Percentiles rank a stretch among this genome's conserved stretches.
Evolutionary conservation across 1,284 basidiomycete genomes (phyloP).

Genomic region (Rugosomyces carneus): DNA sequence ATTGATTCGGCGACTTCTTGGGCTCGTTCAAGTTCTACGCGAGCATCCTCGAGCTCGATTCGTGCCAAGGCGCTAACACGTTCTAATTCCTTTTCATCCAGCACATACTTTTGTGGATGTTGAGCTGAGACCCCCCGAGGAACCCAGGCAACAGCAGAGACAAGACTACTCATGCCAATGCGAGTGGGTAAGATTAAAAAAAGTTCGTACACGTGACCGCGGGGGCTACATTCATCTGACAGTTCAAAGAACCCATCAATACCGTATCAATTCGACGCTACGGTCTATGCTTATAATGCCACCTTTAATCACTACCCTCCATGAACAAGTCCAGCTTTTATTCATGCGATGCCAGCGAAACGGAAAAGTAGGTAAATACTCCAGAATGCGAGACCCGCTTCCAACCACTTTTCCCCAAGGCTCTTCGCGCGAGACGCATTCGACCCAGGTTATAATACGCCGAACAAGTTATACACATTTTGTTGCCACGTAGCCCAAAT

Average conservation of each 20-base stretch:
- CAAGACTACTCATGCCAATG: slow-evolving; percentile 59
- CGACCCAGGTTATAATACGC: no score
- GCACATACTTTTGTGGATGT: slow-evolving; percentile 83
- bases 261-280: no score
- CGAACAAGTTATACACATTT: no score
- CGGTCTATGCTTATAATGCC: no score
- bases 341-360: not conserved
- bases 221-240: not conserved
- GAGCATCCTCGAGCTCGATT: slow-evolving; percentile 85
- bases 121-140: slow-evolving; percentile 72
- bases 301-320: not conserved
- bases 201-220: slow-evolving; percentile 19
- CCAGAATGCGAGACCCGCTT: no score
- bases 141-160: slow-evolving; percentile 71
- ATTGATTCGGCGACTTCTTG: slow-evolving; percentile 72
- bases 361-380: not conserved
- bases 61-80: slow-evolving; percentile 87
- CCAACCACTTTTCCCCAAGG: no score
- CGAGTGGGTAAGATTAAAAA: not conserved
- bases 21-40: slow-evolving; percentile 78
- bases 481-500: no score
- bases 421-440: no score
- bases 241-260: not conserved
- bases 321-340: not conserved
- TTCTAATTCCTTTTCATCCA: slow-evolving; percentile 88